Percentiles rank a stretch among this genome's conserved stretches.
phyloP scores from a whole-genome alignment of 257 asterid genomes.

The Sherardia arvensis region DNA sequence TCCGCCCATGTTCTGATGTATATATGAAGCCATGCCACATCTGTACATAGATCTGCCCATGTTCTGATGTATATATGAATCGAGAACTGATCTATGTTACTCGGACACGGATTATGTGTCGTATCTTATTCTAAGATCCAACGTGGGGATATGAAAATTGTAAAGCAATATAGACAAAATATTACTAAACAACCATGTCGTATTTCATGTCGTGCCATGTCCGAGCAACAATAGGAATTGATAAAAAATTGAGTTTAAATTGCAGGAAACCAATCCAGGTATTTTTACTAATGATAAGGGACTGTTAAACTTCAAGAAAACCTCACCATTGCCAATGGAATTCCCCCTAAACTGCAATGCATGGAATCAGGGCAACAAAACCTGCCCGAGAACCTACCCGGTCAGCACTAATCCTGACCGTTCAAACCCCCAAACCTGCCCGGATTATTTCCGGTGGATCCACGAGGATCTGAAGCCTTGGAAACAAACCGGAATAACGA shows the following conservation, averaged over 20 bases:
- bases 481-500: constrained; percentile 19
- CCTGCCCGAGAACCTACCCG: constrained; percentile 26
- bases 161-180: no score
- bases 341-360: constrained; percentile 25
- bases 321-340: not conserved
- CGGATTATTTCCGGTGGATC: constrained; percentile 25
- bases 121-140: no score
- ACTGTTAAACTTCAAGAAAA: not conserved
- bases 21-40: no score
- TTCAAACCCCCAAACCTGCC: constrained; percentile 9
- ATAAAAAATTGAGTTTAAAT: not conserved
- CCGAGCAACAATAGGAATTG: no score
- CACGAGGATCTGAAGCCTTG: constrained; percentile 25
- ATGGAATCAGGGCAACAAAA: constrained; percentile 18
- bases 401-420: not conserved
- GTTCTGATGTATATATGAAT: no score
- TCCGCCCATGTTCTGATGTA: no score
- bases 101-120: no score
- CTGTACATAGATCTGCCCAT: no score
- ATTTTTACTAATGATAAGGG: not conserved
- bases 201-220: no score
- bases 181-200: no score
- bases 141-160: no score
- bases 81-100: no score
- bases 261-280: constrained; percentile 15